Percentiles rank a stretch among this genome's conserved stretches.
These are phyloP conservation scores for Nepenthes mirabilis DNA, from an alignment of 148 eudicot species.

Conservation along the genomic window DNA sequence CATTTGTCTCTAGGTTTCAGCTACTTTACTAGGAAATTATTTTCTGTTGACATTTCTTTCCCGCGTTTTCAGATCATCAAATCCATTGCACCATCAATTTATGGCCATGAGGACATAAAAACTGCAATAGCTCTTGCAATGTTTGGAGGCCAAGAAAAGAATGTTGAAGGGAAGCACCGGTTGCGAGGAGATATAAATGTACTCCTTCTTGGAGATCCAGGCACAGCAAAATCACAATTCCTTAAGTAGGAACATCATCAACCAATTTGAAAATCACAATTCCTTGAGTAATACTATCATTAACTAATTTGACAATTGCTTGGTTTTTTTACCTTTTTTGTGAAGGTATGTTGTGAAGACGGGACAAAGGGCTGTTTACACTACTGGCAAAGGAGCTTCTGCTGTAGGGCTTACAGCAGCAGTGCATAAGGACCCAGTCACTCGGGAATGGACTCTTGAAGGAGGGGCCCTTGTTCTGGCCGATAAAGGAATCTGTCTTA, in stretches of 20 bases:
- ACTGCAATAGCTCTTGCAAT: slow-evolving; percentile 95
- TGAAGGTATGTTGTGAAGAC: slow-evolving; percentile 89
- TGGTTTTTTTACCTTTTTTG: not conserved
- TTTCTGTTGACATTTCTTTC: not conserved
- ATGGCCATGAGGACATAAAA: slow-evolving; percentile 95
- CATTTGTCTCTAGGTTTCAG: not conserved
- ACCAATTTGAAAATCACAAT: not conserved
- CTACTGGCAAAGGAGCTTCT: slow-evolving; percentile 98
- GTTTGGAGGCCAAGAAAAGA: slow-evolving; percentile 97
- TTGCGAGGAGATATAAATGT: slow-evolving; percentile 91
- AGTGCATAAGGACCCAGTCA: slow-evolving; percentile 96
- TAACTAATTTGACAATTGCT: no score
- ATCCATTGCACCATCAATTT: slow-evolving; percentile 94
- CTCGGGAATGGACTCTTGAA: slow-evolving; percentile 96
- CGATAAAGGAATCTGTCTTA: slow-evolving; percentile 87
- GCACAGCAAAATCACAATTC: slow-evolving; percentile 95
- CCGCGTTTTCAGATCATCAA: slow-evolving; percentile 45
- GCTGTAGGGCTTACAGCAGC: slow-evolving; percentile 98
- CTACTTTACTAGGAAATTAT: not conserved
- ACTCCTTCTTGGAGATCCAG: slow-evolving; percentile 91
- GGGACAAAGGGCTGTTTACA: slow-evolving; percentile 93
- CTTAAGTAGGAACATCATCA: slow-evolving; percentile 49
- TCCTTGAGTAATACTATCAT: not conserved
- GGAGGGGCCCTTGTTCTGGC: slow-evolving; percentile 98
- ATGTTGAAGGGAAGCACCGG: slow-evolving; percentile 88